Evolutionary conservation across 345 rosid species (phyloP), one percentile per base, ranked within the genome.

Genomic region (Acer negundo): DNA sequence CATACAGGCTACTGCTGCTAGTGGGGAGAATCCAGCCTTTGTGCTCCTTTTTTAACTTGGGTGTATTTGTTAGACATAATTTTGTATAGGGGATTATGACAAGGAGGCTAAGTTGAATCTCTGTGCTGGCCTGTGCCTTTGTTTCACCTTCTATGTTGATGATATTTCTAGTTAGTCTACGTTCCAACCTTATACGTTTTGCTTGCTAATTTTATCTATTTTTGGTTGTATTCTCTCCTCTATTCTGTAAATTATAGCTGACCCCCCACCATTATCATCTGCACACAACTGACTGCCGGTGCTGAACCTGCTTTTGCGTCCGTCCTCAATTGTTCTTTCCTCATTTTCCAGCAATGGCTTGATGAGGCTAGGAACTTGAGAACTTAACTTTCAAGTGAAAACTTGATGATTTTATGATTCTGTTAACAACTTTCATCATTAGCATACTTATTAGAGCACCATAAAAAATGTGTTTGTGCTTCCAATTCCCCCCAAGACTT

Each of bases 41-140:
- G 62, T 40, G 70, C 20, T 65, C 64, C 70, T 59, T 49, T 35
- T 35, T 53, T 79, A 56, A 75, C 67, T 75, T 68, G 75, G 64
- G 22, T 75, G 80, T 78, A 67, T 58, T 69, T 66, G 38, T 2
- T 67, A 59, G n/a, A 31, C 69, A 65, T 67, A 55, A 75, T 49
- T 73, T 69, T 84, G 87, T 84, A 78, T 72, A 80, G 88, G 59
- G 77, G 40, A 75, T 78, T 76, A 51, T 61, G 73, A 70, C 64
- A 28, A 49, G 62, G 71, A 64, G 72, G 47, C 61, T 1, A 55
- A 38, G 38, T 78, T 55, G 76, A 73, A 78, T 76, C 71, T 62
- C 51, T 53, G 75, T 80, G 26, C 78, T 80, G 67, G 8, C 24
- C 62, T n/a, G 62, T 59, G 26, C 63, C 26, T 59, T 46, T 66